These are phyloP conservation scores for Lasiosphaeria ovina DNA, from an alignment of 495 filamentous ascomycete species.

Conservation along the genomic window DNA sequence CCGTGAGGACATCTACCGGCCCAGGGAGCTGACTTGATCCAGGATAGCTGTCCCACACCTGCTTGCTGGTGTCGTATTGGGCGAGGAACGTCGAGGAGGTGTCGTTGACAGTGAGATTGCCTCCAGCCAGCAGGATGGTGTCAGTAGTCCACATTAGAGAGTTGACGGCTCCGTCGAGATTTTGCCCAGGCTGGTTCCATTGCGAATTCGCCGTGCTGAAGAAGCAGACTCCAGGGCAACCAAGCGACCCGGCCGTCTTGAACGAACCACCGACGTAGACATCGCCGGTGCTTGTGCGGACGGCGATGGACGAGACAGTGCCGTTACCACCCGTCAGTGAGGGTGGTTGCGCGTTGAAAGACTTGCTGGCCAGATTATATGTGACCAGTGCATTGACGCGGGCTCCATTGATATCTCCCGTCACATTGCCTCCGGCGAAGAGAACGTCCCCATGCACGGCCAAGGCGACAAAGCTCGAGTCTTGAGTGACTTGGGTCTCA, in stretches of 20 bases:
- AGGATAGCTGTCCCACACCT: conserved; percentile 63
- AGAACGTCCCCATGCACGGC: conserved; percentile 64
- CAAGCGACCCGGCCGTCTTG: conserved; percentile 73
- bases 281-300: conserved; percentile 62
- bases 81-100: conserved; percentile 63
- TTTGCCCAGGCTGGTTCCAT: conserved; percentile 75
- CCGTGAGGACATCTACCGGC: conserved; percentile 69
- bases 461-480: conserved; percentile 74
- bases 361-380: conserved; percentile 67
- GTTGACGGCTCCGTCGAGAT: conserved; percentile 64
- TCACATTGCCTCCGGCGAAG: conserved; percentile 78
- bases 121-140: conserved; percentile 69
- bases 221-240: conserved; percentile 77
- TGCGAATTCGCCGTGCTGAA: conserved; percentile 64
- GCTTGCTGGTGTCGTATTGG: conserved; percentile 63
- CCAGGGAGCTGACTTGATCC: conserved; percentile 70
- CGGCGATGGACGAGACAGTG: conserved; percentile 70
- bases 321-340: conserved; percentile 65
- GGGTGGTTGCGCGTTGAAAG: conserved; percentile 67
- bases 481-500: conserved; percentile 58
- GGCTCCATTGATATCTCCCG: conserved; percentile 63
- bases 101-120: conserved; percentile 66
- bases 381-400: conserved; percentile 70
- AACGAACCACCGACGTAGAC: conserved; percentile 89
- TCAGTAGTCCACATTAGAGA: conserved; percentile 71